These are phyloP conservation scores for Tulasnella sp. DNA, from an alignment of 768 basidiomycete genomes.

Conservation along the genomic window DNA sequence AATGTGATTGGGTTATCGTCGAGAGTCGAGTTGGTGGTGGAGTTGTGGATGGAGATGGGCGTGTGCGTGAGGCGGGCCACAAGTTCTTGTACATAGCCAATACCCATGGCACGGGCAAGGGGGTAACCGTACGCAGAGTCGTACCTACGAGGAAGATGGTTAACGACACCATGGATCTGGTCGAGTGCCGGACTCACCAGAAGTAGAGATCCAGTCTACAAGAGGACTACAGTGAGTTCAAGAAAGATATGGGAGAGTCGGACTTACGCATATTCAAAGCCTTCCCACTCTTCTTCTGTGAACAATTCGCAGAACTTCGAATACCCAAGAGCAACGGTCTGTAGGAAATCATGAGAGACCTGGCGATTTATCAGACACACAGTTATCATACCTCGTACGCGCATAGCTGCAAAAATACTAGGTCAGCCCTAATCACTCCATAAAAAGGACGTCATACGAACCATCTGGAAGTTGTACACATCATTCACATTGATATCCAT, in stretches of 20 bases:
- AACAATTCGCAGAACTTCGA: slow-evolving; percentile 87
- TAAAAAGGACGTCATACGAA: background rate
- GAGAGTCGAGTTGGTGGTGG: slow-evolving; percentile 32
- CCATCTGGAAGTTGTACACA: slow-evolving; percentile 62
- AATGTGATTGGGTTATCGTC: slow-evolving; percentile 27
- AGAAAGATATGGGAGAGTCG: background rate
- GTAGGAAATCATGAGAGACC: background rate
- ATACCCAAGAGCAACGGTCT: slow-evolving; percentile 87
- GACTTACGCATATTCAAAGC: slow-evolving; percentile 72
- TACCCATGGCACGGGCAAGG: slow-evolving; percentile 58
- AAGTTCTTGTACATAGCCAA: slow-evolving; percentile 74
- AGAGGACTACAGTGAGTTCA: background rate
- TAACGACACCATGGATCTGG: background rate
- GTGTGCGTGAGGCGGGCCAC: slow-evolving; percentile 56
- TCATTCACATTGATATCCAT: slow-evolving; percentile 54
- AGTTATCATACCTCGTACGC: slow-evolving; percentile 55
- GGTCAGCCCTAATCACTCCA: background rate
- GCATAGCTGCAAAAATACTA: slow-evolving; percentile 36
- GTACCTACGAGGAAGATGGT: slow-evolving; percentile 32
- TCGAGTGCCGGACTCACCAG: slow-evolving; percentile 31
- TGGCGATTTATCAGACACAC: background rate
- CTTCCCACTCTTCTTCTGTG: slow-evolving; percentile 85
- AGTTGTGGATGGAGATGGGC: slow-evolving; percentile 24
- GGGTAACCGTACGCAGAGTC: slow-evolving; percentile 73
- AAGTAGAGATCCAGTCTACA: slow-evolving; percentile 50